Percentiles rank a stretch among this genome's conserved stretches.
Evolutionary conservation across 169 alveolate species (phyloP).

Genomic region (Eimeria acervulina): DNA sequence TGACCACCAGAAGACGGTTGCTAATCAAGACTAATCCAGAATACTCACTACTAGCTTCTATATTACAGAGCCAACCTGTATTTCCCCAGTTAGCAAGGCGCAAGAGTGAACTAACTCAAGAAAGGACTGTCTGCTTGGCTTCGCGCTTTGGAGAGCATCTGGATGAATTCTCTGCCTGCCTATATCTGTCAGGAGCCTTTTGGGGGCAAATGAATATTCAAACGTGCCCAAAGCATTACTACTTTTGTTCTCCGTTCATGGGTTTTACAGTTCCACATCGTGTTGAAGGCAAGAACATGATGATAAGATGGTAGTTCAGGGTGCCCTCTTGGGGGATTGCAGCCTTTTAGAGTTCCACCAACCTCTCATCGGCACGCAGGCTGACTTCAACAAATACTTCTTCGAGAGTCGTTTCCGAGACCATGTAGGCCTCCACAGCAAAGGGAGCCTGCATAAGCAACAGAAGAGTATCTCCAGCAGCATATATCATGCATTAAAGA

Average conservation of each 20-base stretch:
- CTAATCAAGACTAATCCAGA: background rate
- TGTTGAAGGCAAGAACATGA: background rate
- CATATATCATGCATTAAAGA: background rate
- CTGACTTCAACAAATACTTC: constrained; percentile 72
- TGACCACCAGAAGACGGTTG: background rate
- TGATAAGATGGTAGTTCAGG: background rate
- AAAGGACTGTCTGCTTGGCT: background rate
- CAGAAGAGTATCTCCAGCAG: background rate
- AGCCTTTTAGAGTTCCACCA: background rate
- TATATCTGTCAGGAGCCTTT: background rate
- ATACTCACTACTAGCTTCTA: background rate
- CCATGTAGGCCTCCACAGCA: constrained; percentile 67
- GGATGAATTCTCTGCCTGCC: background rate
- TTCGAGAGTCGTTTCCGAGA: constrained; percentile 61
- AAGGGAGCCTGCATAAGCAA: constrained; percentile 33
- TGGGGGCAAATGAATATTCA: background rate
- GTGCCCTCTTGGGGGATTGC: too few species aligned
- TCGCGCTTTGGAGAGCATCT: background rate
- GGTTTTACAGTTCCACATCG: background rate
- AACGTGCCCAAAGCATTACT: background rate
- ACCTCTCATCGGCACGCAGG: constrained; percentile 5
- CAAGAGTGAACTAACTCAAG: background rate
- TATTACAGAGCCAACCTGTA: background rate
- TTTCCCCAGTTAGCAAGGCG: background rate
- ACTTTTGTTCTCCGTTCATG: background rate